Evolutionary conservation across 805 yeast genomes (phyloP), one percentile per base, ranked within the genome.

Genomic region (Barnettozyma sp.): DNA sequence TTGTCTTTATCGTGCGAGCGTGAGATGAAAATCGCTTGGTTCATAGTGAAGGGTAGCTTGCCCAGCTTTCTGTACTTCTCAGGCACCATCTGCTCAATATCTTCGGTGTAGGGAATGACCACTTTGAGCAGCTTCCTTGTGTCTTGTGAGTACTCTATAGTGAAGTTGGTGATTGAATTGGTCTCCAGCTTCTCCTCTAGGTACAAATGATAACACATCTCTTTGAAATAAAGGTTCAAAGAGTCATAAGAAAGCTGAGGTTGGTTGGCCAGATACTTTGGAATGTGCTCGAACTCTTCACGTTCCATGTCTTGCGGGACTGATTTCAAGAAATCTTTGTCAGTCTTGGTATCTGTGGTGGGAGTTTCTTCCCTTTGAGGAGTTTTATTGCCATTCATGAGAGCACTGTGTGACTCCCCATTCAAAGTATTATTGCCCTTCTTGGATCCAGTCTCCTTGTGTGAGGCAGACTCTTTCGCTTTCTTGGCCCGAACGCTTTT

Each of bases 161-260:
- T 56, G 44, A 76, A 67, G 35, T 72, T 70, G 0, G 67, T 60
- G 25, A 68, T 55, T 33, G 73, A 66, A 7, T 66, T 63, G 13
- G 64, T 61, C 19, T 67, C 71, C 18, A 65, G 57, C 35, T 71
- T 66, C 46, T 80, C 83, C 50, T 81, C 88, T 27, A 77, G 60
- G 40, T 75, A 78, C 37, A 80, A 53, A 35, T 77, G 77, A 54
- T 70, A 71, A 36, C 81, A 69, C 62, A 77, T 71, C 43, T 75
- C 78, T 42, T 68, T 59, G 50, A 70, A 71, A 49, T 81, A 80
- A 14, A 67, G 65, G 8, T 63, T 57, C 45, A 78, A 50, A 20
- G 70, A 60, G 9, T 70, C 71, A 46, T 71, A 78, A 1, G 65
- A 56, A 33, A 72, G 56, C 34, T 59, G 61, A 4, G 79, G 73